Conservation (phyloP, 768 basidiomycete species). For the Serendipita sp. region DNA sequence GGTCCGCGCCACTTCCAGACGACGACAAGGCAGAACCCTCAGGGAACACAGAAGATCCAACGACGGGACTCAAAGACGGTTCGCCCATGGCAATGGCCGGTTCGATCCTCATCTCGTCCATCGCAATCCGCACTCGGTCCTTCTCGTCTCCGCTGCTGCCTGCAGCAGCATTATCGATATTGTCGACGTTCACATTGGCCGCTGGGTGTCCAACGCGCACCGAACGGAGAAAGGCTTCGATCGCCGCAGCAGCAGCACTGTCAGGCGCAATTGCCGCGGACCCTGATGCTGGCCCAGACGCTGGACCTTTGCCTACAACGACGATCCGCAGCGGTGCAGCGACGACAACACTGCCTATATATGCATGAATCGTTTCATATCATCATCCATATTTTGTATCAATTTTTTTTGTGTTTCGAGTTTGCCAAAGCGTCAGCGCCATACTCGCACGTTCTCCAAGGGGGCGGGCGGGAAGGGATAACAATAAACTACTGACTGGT, state of each 20-base stretch:
- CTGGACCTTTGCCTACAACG: neutral
- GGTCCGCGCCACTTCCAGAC: neutral
- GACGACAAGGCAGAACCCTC: neutral
- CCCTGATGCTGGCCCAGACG: too few species aligned
- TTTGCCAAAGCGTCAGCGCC: too few species aligned
- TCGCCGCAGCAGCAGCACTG: too few species aligned
- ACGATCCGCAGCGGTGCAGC: neutral
- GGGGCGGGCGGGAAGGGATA: neutral
- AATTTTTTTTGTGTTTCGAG: too few species aligned
- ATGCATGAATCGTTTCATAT: neutral
- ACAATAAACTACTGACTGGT: neutral
- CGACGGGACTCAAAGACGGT: neutral
- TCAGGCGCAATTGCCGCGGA: neutral
- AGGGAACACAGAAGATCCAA: neutral
- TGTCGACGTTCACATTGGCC: neutral
- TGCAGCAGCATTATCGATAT: too few species aligned
- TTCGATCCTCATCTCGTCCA: too few species aligned
- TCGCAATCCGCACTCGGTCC: neutral
- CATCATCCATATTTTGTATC: too few species aligned
- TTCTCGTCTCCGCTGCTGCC: neutral
- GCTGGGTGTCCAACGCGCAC: neutral
- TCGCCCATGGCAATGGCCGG: neutral
- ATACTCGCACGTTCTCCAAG: too few species aligned
- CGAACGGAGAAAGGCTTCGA: neutral
- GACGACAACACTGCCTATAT: neutral